phyloP scores from a whole-genome alignment of 2,329 filamentous ascomycete species.

The Hymenotorrendiella dingleyae region DNA sequence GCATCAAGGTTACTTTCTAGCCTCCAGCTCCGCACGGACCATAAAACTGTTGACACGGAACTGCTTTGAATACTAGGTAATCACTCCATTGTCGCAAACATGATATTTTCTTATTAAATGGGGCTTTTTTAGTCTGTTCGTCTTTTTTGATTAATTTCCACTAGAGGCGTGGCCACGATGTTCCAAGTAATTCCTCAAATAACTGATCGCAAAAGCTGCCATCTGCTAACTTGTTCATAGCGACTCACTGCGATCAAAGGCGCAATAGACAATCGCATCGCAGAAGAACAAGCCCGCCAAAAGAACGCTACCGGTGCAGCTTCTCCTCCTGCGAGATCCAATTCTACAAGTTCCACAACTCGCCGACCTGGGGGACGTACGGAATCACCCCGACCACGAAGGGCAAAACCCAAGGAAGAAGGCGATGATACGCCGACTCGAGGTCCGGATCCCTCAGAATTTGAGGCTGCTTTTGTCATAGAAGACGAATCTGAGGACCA shows the following conservation, averaged over 20 bases:
- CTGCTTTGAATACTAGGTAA: constrained; percentile 4
- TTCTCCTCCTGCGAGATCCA: constrained; percentile 37
- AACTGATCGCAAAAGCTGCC: too few species aligned
- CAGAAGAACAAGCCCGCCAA: constrained; percentile 79
- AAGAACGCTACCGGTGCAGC: constrained; percentile 38
- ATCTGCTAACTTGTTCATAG: constrained; percentile 40
- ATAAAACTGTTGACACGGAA: constrained; percentile 8
- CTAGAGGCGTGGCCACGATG: constrained; percentile 24
- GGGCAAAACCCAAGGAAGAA: constrained; percentile 26
- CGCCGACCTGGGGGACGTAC: constrained; percentile 21
- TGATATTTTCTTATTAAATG: constrained; percentile 13
- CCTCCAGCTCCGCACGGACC: too few species aligned
- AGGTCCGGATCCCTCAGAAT: constrained; percentile 75
- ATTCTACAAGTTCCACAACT: constrained; percentile 35
- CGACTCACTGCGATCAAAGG: constrained; percentile 79
- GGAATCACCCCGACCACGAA: constrained; percentile 25
- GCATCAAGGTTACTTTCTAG: too few species aligned
- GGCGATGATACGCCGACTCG: constrained; percentile 20
- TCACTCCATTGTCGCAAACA: constrained; percentile 1
- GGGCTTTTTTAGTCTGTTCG: not conserved
- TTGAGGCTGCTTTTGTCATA: constrained; percentile 79
- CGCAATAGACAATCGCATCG: constrained; percentile 79
- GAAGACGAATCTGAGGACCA: constrained; percentile 70
- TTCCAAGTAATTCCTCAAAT: constrained; percentile 26
- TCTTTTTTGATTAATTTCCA: not conserved